Evolutionary conservation across 1,284 basidiomycete genomes (phyloP).

Genomic region (Ustilago hordei): DNA sequence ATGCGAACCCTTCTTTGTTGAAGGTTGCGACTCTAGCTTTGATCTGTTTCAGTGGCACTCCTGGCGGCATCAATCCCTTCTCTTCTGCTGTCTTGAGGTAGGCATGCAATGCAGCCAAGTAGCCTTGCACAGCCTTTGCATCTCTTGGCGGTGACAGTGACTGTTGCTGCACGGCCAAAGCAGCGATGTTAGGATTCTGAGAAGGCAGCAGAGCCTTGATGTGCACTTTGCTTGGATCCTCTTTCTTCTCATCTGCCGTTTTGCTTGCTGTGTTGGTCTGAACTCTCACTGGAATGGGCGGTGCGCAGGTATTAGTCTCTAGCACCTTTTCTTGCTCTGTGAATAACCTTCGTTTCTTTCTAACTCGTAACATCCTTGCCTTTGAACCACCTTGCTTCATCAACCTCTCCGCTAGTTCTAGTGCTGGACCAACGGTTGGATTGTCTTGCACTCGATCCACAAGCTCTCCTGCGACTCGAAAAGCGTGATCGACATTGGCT

Average conservation of each 20-base stretch:
- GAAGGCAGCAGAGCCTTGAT: constrained; percentile 25
- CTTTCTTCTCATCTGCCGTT: not conserved
- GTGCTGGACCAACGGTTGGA: constrained; percentile 16
- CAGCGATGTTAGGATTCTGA: constrained; percentile 14
- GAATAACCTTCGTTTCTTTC: constrained; percentile 38
- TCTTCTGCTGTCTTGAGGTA: constrained; percentile 25
- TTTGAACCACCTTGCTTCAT: constrained; percentile 21
- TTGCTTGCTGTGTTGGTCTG: not conserved
- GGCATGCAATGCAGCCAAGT: constrained; percentile 21
- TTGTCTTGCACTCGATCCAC: constrained; percentile 21
- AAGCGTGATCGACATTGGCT: constrained; percentile 43
- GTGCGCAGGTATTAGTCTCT: constrained; percentile 29
- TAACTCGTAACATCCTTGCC: constrained; percentile 28
- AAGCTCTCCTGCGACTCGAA: constrained; percentile 33
- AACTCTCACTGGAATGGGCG: constrained; percentile 9
- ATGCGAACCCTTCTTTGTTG: constrained; percentile 7
- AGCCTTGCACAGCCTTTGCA: constrained; percentile 17
- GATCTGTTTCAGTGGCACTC: constrained; percentile 22
- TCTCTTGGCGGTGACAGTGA: constrained; percentile 13
- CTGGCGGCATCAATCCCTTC: constrained; percentile 15
- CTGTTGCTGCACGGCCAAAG: constrained; percentile 4
- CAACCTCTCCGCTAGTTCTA: constrained; percentile 33
- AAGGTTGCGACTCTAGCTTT: constrained; percentile 22
- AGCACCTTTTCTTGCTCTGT: constrained; percentile 40
- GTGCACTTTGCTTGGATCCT: not conserved